These are phyloP conservation scores for Arxiozyma bovina DNA, from an alignment of 1,139 yeast species.

Conservation along the genomic window DNA sequence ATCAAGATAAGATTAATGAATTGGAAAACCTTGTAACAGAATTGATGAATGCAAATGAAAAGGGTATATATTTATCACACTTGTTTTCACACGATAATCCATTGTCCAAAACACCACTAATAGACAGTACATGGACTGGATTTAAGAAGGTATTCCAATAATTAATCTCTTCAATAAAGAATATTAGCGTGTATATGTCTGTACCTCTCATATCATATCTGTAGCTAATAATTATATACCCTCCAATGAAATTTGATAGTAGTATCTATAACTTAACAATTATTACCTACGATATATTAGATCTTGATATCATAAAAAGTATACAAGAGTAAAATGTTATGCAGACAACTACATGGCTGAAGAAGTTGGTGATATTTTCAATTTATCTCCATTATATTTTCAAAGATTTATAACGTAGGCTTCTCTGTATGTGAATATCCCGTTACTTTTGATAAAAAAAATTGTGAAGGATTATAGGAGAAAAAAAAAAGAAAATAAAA, in stretches of 20 bases:
- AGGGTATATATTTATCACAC: conserved; percentile 3
- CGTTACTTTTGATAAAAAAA: background rate
- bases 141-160: conserved; percentile 20
- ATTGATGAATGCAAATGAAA: conserved; percentile 11
- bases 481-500: too few species aligned
- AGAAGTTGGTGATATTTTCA: too few species aligned
- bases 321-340: too few species aligned
- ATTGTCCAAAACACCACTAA: conserved; percentile 4
- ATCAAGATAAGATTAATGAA: conserved; percentile 40
- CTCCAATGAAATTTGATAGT: too few species aligned
- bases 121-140: conserved; percentile 19
- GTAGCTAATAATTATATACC: too few species aligned
- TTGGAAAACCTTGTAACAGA: conserved; percentile 16
- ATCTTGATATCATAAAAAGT: too few species aligned
- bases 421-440: background rate
- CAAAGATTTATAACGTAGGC: too few species aligned
- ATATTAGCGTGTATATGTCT: background rate
- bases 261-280: too few species aligned
- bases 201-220: background rate
- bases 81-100: conserved; percentile 2
- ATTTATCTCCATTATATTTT: background rate
- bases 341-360: too few species aligned
- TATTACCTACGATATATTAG: too few species aligned
- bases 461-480: background rate
- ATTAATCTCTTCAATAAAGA: too few species aligned